Conservation (phyloP, 345 rosid species). For the Eucalyptus leucophloia region DNA sequence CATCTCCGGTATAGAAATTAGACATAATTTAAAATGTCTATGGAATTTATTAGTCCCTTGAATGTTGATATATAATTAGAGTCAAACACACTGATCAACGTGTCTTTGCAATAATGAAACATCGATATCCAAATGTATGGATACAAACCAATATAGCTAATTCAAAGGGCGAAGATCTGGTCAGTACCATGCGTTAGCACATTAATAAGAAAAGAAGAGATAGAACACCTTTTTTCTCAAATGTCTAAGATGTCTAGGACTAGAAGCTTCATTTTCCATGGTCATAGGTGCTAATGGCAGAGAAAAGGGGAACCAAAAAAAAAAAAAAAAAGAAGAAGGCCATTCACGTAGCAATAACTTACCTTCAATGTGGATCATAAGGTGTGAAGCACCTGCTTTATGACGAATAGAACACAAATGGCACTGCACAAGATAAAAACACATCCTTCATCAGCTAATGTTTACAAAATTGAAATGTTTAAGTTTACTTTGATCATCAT, state of each 20-base stretch:
- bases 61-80: neutral
- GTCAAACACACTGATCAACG: neutral
- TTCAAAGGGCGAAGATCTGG: neutral
- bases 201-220: neutral
- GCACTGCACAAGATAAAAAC: constrained; percentile 32
- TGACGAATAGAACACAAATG: constrained; percentile 34
- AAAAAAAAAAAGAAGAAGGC: neutral
- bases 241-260: neutral
- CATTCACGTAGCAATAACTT: neutral
- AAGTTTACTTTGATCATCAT: neutral
- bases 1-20: neutral
- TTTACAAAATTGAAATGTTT: neutral
- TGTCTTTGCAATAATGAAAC: neutral
- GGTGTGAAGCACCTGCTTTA: constrained; percentile 10
- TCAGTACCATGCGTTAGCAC: neutral
- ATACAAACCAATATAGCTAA: neutral
- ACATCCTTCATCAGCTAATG: neutral
- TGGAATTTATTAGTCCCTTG: neutral
- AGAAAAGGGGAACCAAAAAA: neutral
- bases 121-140: neutral
- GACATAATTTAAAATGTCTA: neutral
- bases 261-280: neutral
- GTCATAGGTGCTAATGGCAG: neutral
- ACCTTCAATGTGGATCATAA: constrained; percentile 1
- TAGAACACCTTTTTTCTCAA: neutral